phyloP scores from a whole-genome alignment of 768 basidiomycete genomes.

The Auricularia heimuer region DNA sequence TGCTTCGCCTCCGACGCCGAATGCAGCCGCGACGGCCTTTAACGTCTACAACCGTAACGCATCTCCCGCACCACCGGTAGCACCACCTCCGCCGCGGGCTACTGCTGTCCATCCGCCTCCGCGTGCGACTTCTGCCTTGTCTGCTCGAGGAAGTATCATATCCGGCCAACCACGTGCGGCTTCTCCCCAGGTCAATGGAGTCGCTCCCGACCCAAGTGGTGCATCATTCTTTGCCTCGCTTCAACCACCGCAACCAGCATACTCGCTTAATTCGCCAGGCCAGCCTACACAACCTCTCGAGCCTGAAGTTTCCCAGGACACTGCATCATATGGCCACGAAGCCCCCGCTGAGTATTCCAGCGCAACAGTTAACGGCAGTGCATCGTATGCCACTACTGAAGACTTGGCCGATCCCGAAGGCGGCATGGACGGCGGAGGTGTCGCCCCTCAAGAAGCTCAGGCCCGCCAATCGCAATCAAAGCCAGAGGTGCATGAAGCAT shows the following conservation, averaged over 20 bases:
- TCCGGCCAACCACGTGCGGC: background rate
- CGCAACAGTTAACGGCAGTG: too few relatives aligned
- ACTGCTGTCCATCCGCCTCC: conserved; percentile 9
- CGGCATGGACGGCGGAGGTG: background rate
- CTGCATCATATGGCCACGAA: background rate
- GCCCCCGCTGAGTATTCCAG: too few relatives aligned
- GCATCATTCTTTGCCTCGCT: background rate
- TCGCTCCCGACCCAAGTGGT: background rate
- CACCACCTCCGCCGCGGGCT: conserved; percentile 3
- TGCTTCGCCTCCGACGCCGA: conserved; percentile 8
- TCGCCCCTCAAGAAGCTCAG: background rate
- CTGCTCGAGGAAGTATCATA: background rate
- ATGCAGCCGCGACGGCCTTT: background rate
- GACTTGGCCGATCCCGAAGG: background rate
- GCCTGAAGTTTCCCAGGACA: background rate
- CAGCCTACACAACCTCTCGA: background rate
- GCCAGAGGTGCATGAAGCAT: background rate
- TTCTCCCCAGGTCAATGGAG: too few relatives aligned
- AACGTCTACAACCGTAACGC: conserved; percentile 3
- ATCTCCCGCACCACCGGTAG: conserved; percentile 2
- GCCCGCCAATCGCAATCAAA: background rate
- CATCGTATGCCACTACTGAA: too few relatives aligned
- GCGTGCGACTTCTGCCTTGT: background rate
- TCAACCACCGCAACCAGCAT: background rate
- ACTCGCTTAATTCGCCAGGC: background rate